Evolutionary conservation across 495 filamentous ascomycete species (phyloP), one percentile per base, ranked within the genome.

Genomic region (Podospora pseudoanserina): DNA sequence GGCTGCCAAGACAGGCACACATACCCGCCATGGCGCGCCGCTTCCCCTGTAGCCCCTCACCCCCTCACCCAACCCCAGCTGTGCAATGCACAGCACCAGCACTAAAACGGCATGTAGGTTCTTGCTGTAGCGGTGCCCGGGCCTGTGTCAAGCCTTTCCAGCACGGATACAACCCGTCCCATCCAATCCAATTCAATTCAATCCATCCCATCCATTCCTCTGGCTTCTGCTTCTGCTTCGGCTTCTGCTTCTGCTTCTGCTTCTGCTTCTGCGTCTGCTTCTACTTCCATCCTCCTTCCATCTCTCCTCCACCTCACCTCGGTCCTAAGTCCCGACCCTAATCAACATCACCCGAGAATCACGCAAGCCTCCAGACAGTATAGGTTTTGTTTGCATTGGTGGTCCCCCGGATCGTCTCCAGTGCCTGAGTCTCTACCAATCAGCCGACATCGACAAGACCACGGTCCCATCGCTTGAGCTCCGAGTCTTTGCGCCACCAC

Each of bases 401-500:
- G 54, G 27, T n/a, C 13, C 67, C 67, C 68, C 59, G 59, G 68
- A 69, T 69, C 59, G 63, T 53, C 67, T 53, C 63, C 62, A 54
- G n/a, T 34, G 4, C 23, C 23, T 58, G 55, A 58, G 23, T 58
- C 55, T 27, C 67, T 67, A 28, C 73, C 73, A 76, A 76, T 74
- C 72, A 73, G 66, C 60, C 71, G 64, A 63, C 39, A 64, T 70
- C 65, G 56, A 26, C 63, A 72, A 61, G 49, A 70, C 68, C 67
- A 68, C 70, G 60, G 67, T 67, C 64, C 54, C 64, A 30, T 67
- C 39, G 63, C 64, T 72, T 71, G 67, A 67, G 62, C 64, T 69
- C 73, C 72, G 65, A 73, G 69, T 71, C 71, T 67, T 76, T 75
- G 74, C 76, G 74, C 76, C 76, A 76, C 76, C 65, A 28, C 56